Conservation (phyloP, 2,329 filamentous ascomycete genomes). For the Fusarium ramigenum region DNA sequence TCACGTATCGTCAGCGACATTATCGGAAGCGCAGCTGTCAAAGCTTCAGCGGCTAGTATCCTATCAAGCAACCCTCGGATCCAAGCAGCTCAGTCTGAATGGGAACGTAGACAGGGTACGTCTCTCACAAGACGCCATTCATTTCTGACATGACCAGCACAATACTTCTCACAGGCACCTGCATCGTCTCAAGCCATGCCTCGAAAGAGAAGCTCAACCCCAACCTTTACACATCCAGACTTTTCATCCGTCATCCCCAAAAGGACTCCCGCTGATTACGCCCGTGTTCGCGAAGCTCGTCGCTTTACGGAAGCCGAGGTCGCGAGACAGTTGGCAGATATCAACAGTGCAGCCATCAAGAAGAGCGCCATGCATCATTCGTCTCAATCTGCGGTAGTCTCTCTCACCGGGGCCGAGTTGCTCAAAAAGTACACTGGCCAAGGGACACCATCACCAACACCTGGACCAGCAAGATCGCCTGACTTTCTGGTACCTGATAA, state of each 20-base stretch:
- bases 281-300: background rate
- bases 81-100: constrained; percentile 43
- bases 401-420: constrained; percentile 22
- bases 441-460: constrained; percentile 1
- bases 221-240: constrained; percentile 5
- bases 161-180: background rate
- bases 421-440: constrained; percentile 21
- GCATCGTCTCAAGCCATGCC: background rate
- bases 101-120: constrained; percentile 39
- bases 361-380: constrained; percentile 10
- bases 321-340: constrained; percentile 9
- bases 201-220: constrained; percentile 21
- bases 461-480: background rate
- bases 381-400: constrained; percentile 4
- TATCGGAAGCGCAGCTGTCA: background rate
- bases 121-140: background rate
- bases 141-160: constrained; percentile 18
- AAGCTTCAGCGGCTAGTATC: background rate
- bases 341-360: constrained; percentile 2
- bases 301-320: constrained; percentile 38
- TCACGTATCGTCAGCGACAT: constrained; percentile 41
- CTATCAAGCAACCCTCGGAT: constrained; percentile 39
- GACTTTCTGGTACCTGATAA: background rate
- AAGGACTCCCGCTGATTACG: constrained; percentile 7
- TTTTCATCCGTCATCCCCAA: background rate